Base-by-base conservation (phyloP, 257 asterid genomes). In the Cruciata laevipes region DNA sequence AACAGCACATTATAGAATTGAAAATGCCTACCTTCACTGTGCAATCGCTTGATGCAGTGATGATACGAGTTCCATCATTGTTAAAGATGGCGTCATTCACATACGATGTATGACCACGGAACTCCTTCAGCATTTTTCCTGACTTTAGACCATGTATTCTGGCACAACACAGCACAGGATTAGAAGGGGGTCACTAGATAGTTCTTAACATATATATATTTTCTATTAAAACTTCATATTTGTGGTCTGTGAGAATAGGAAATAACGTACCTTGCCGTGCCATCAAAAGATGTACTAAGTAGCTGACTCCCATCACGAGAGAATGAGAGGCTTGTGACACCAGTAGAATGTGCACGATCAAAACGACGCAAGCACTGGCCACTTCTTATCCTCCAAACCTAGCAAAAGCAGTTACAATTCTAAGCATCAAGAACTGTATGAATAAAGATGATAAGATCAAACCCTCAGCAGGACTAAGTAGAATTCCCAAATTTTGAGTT, bases 331-430 rank as follows among this genome's bases (percentile, higher is more conserved):
- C 99, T 90, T 16, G 97, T 93, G 78, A 90, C 96, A 69, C 97
- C 99, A 80, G 88, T 90, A 49, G 95, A 82, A 83, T 93, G 99
- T 63, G 99, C 96, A 10, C 92, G 95, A 71, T 93, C 97, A 72
- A 93, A 91, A 72, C 97, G 89, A 16, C 97, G 97, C 88, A 93
- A 76, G 77, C 99, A 93, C 73, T 93, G 99, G 64, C 95, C 97
- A 75, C 92, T 93, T 75, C 97, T 87, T 74, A 90, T 86, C 73
- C 99, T 97, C 99, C 99, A 90, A 68, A 90, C 95, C 99, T 93
- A 62, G 13, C 21, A 33, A 65, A 23, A 51, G 51, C 49, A 51
- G 23, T n/a, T 31, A 12, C 1, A 20, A 52, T 32, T 25, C 55
- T 27, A 27, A 27, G 30, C 30, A 27, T 2, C 30, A 27, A 27